Percentiles rank a stretch among this genome's conserved stretches.
Evolutionary conservation across 106 monocot species (phyloP).

Genomic region (Triglochin maritima): DNA sequence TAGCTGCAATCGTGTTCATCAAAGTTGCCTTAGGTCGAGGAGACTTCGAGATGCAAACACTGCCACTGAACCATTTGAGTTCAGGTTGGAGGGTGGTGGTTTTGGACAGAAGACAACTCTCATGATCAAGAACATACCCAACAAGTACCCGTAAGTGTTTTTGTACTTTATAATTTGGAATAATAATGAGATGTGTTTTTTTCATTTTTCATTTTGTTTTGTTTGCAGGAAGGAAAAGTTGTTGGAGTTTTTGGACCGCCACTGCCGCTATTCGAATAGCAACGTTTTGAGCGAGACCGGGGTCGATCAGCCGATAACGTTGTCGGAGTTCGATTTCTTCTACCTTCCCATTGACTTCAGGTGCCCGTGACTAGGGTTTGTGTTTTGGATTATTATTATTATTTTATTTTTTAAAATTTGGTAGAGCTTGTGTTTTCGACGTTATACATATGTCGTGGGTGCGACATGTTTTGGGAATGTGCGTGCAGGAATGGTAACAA

Average conservation of each 20-base stretch:
- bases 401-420: too few species aligned
- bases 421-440: too few species aligned
- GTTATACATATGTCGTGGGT: neutral
- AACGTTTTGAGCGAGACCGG: neutral
- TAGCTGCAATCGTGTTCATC: too few species aligned
- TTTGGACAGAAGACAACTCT: conserved; percentile 9
- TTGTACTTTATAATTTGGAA: too few species aligned
- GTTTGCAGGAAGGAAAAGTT: conserved; percentile 18
- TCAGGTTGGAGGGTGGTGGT: neutral
- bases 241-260: conserved; percentile 16
- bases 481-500: conserved; percentile 25
- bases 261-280: conserved; percentile 16
- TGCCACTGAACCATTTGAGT: conserved; percentile 6
- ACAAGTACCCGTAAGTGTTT: conserved; percentile 15
- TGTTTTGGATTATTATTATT: too few species aligned
- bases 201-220: neutral
- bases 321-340: conserved; percentile 34
- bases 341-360: conserved; percentile 39
- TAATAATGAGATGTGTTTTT: neutral
- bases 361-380: neutral
- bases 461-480: neutral
- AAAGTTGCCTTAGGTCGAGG: too few species aligned
- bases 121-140: conserved; percentile 29
- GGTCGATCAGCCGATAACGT: too few species aligned
- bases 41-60: too few species aligned